Evolutionary conservation across 345 rosid species (phyloP).

Genomic region (Eucalyptus dawsonii): DNA sequence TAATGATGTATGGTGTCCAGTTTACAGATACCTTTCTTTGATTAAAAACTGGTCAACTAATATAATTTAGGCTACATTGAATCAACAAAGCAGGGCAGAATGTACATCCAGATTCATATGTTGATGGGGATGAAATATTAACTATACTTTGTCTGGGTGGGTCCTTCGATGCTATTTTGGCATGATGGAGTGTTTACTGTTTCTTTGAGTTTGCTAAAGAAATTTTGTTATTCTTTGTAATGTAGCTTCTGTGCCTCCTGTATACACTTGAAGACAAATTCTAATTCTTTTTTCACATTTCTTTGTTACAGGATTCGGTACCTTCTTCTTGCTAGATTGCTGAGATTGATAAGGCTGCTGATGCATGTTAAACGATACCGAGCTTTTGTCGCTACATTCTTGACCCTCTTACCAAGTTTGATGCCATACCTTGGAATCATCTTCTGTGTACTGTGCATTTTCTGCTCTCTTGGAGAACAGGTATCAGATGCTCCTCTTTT

Average conservation of each 20-base stretch:
- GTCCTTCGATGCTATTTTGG: neutral
- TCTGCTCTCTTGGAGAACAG: constrained; percentile 94
- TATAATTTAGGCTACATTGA: neutral
- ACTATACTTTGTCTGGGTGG: neutral
- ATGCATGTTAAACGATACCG: constrained; percentile 65
- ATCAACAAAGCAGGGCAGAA: neutral
- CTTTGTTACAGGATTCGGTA: constrained; percentile 73
- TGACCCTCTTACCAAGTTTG: constrained; percentile 85
- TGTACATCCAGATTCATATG: neutral
- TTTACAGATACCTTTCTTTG: neutral
- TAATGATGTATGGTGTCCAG: neutral
- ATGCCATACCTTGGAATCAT: constrained; percentile 92
- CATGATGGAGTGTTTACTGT: neutral
- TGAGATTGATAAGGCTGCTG: constrained; percentile 78
- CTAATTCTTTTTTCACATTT: neutral
- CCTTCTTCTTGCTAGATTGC: constrained; percentile 91
- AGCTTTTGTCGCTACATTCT: constrained; percentile 86
- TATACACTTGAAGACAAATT: neutral
- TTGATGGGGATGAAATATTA: neutral
- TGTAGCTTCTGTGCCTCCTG: neutral
- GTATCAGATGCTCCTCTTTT: constrained; percentile 10
- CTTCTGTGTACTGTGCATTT: constrained; percentile 76
- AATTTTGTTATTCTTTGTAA: neutral
- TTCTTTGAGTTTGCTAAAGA: neutral
- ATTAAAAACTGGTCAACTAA: neutral